Percentiles rank a stretch among this genome's conserved stretches.
phyloP scores from a whole-genome alignment of 2,329 filamentous ascomycete species.

The Sporothrix brasiliensis region DNA sequence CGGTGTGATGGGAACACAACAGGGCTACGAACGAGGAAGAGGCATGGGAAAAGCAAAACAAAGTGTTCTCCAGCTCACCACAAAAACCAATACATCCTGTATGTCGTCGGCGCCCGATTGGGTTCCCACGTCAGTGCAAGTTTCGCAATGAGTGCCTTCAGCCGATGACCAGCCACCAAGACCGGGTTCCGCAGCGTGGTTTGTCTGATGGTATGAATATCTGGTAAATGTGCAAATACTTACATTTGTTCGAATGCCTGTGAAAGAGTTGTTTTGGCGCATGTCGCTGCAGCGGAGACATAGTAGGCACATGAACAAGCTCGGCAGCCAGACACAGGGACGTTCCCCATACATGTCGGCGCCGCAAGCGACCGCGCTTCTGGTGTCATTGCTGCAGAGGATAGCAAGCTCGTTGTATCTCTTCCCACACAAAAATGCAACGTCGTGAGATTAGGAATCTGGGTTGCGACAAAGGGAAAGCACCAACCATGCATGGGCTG shows the following conservation, averaged over 20 bases:
- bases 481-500: neutral
- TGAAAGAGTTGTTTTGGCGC: neutral
- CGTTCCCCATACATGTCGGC: neutral
- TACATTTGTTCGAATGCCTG: neutral
- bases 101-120: conserved; percentile 24
- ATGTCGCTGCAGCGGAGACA: neutral
- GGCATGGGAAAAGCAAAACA: neutral
- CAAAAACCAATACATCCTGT: neutral
- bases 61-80: neutral
- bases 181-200: neutral
- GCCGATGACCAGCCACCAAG: neutral
- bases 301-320: neutral
- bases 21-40: neutral
- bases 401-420: neutral
- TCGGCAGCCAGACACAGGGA: neutral
- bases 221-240: too few species aligned
- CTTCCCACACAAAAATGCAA: neutral
- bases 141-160: neutral
- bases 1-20: conserved; percentile 11
- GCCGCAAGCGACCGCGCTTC: neutral
- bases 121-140: neutral
- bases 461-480: neutral
- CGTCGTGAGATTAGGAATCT: conserved; percentile 2
- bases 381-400: neutral
- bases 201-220: neutral